Evolutionary conservation across 1,284 basidiomycete genomes (phyloP).

Genomic region (Porogramme epimiltina): DNA sequence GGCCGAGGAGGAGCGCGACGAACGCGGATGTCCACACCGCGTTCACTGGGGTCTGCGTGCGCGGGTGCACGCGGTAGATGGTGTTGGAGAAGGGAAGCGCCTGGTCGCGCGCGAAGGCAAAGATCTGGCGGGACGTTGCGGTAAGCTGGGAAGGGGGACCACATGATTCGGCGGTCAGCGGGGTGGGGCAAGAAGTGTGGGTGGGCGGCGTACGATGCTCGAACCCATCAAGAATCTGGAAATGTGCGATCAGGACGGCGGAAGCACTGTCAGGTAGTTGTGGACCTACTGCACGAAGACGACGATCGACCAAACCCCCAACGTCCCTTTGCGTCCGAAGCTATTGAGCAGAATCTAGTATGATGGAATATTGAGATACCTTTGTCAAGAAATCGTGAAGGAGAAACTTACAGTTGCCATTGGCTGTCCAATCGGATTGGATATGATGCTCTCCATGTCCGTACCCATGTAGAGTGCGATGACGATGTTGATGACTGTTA

Average conservation of each 20-base stretch:
- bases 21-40: slow-evolving; percentile 57
- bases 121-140: slow-evolving; percentile 52
- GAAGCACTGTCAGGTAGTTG: too few species aligned
- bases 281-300: slow-evolving; percentile 23
- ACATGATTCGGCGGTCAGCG: background rate
- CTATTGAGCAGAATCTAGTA: slow-evolving; percentile 62
- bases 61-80: slow-evolving; percentile 65
- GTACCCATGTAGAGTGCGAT: slow-evolving; percentile 64
- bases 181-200: background rate
- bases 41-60: slow-evolving; percentile 69
- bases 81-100: slow-evolving; percentile 73
- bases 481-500: slow-evolving; percentile 52
- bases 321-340: slow-evolving; percentile 57
- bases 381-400: background rate
- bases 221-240: slow-evolving; percentile 73
- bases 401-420: slow-evolving; percentile 44
- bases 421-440: slow-evolving; percentile 66
- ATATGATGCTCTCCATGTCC: slow-evolving; percentile 55
- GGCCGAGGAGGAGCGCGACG: slow-evolving; percentile 48
- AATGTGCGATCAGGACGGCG: too few species aligned
- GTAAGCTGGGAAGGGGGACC: slow-evolving; percentile 12
- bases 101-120: slow-evolving; percentile 64
- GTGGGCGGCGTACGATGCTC: slow-evolving; percentile 49
- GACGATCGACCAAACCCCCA: slow-evolving; percentile 52
- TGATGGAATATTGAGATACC: background rate